Evolutionary conservation across 192 early-diverging fungal species (phyloP).

Genomic region (Rhizophagus prolifer): DNA sequence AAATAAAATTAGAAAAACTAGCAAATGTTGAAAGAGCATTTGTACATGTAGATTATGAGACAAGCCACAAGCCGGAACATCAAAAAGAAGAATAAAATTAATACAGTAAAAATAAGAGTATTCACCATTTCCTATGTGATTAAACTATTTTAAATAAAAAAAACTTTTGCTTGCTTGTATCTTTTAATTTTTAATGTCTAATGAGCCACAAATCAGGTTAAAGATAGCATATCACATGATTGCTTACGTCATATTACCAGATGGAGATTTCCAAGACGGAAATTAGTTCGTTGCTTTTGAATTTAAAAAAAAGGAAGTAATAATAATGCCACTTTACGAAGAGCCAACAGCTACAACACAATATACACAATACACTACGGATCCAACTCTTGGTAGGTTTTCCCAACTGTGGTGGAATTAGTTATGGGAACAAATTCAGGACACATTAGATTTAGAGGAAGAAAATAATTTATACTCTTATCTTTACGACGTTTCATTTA

Average conservation of each 20-base stretch:
- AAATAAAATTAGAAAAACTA: conserved; percentile 80
- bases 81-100: conserved; percentile 29
- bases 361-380: conserved; percentile 5
- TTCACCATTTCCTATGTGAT: too few species aligned
- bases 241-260: too few species aligned
- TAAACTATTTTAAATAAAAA: too few species aligned
- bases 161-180: too few species aligned
- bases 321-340: conserved; percentile 7
- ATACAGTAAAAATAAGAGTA: too few species aligned
- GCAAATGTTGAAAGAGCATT: conserved; percentile 88
- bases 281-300: not conserved
- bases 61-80: conserved; percentile 79
- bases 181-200: too few species aligned
- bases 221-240: too few species aligned
- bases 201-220: too few species aligned
- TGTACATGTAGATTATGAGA: conserved; percentile 95
- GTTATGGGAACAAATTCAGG: not conserved
- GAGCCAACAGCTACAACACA: conserved; percentile 11
- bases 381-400: not conserved
- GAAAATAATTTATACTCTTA: not conserved
- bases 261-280: not conserved
- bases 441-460: not conserved
- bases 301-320: not conserved
- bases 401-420: not conserved
- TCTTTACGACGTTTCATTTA: not conserved